phyloP scores from a whole-genome alignment of 169 alveolate genomes.

The Plasmodium inui region DNA sequence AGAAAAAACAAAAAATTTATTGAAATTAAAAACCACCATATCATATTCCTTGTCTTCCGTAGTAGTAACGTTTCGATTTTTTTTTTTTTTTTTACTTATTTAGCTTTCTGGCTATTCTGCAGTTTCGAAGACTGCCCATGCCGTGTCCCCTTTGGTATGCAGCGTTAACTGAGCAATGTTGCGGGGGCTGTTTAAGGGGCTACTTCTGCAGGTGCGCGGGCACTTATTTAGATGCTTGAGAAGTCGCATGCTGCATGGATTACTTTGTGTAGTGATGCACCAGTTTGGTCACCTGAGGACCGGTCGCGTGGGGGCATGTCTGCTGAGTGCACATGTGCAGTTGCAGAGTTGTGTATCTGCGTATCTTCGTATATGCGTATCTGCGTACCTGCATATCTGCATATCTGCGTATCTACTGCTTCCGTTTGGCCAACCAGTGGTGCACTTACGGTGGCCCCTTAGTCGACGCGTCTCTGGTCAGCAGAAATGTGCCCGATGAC shows the following conservation, averaged over 20 bases:
- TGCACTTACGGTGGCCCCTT: not conserved
- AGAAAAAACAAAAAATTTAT: conserved; percentile 72
- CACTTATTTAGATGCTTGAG: not conserved
- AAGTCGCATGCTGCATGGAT: not conserved
- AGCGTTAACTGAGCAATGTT: conserved; percentile 1
- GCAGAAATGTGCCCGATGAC: not conserved
- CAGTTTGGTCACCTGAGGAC: not conserved
- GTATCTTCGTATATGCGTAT: too few species aligned
- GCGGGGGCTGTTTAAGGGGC: not conserved
- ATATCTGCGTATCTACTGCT: not conserved
- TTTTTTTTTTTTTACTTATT: not conserved
- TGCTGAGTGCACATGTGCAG: not conserved
- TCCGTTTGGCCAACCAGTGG: not conserved
- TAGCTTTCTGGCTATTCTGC: conserved; percentile 6
- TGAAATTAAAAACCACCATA: conserved; percentile 76
- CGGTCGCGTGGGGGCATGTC: not conserved
- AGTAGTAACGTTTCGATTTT: conserved; percentile 2
- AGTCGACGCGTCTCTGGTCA: not conserved
- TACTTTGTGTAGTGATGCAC: not conserved
- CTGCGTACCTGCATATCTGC: too few species aligned
- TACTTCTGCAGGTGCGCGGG: not conserved
- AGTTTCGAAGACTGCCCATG: not conserved
- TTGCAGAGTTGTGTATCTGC: not conserved
- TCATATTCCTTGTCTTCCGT: conserved; percentile 49
- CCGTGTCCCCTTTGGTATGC: not conserved